A percentile compares a stretch with the other conserved stretches of the same genome.
Evolutionary conservation across 768 basidiomycete species (phyloP).

Genomic region (Russula vinacea): DNA sequence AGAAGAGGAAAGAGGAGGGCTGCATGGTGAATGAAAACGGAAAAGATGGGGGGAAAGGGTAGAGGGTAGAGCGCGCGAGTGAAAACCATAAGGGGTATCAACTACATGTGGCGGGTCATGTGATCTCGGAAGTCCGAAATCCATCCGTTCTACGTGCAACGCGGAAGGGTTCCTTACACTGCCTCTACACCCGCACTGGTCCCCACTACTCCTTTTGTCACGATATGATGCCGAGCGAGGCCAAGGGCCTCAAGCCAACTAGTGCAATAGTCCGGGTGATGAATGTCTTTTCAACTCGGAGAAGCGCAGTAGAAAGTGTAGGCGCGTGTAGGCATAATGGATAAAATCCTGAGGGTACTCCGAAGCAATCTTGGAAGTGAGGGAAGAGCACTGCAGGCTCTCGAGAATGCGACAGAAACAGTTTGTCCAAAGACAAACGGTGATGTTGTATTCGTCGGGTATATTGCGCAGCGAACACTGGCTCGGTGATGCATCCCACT

Average conservation of each 20-base stretch:
- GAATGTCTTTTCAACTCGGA: slow-evolving; percentile 82
- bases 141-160: no score
- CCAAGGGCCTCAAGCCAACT: slow-evolving; percentile 97
- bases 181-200: no score
- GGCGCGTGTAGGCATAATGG: slow-evolving; percentile 90
- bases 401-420: slow-evolving; percentile 90
- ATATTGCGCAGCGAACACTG: slow-evolving; percentile 77
- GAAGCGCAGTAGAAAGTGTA: slow-evolving; percentile 87
- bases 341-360: slow-evolving; percentile 94
- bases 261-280: slow-evolving; percentile 62
- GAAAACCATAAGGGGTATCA: no score
- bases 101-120: no score
- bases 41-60: no score
- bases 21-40: no score
- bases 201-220: slow-evolving; percentile 36
- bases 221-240: slow-evolving; percentile 91
- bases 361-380: slow-evolving; percentile 61
- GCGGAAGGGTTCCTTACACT: no score
- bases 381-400: slow-evolving; percentile 80
- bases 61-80: no score
- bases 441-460: slow-evolving; percentile 93
- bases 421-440: slow-evolving; percentile 87
- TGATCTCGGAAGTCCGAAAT: no score
- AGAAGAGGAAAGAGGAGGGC: no score
- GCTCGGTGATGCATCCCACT: no score